Conservation (phyloP, 805 yeast genomes). For the Metschnikowia vanudenii region DNA sequence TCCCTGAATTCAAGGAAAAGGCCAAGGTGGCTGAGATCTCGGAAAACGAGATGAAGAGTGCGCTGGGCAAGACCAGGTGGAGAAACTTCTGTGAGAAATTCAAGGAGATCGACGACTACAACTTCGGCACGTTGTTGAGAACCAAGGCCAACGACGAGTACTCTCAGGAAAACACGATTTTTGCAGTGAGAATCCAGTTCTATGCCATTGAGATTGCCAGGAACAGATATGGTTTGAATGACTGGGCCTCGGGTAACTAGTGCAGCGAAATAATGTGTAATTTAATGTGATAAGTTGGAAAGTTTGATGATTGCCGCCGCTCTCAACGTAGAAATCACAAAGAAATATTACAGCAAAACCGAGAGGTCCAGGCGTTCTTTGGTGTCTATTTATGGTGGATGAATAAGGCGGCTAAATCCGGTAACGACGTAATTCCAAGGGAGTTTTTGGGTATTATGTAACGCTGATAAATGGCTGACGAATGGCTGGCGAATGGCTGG, state of each 20-base stretch:
- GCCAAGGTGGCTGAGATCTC: constrained; percentile 53
- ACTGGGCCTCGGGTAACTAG: constrained; percentile 59
- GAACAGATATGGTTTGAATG: constrained; percentile 86
- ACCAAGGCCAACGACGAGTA: constrained; percentile 70
- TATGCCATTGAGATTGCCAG: constrained; percentile 93
- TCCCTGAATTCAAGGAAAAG: constrained; percentile 83
- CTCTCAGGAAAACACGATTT: constrained; percentile 78
- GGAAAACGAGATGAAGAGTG: constrained; percentile 82
- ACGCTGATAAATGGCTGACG: too few relatives aligned
- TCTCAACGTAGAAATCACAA: too few relatives aligned
- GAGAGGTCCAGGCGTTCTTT: too few relatives aligned
- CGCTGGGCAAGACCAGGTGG: constrained; percentile 85
- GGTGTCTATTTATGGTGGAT: too few relatives aligned
- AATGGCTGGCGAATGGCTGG: too few relatives aligned
- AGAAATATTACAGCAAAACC: too few relatives aligned
- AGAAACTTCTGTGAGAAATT: constrained; percentile 79
- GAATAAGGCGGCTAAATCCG: too few relatives aligned
- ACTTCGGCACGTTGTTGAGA: constrained; percentile 92
- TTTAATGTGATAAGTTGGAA: not conserved
- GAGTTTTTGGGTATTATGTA: too few relatives aligned
- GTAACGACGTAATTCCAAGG: too few relatives aligned
- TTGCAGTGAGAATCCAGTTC: constrained; percentile 90
- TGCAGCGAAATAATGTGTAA: not conserved
- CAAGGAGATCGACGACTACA: constrained; percentile 86
- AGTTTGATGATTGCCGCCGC: too few relatives aligned